Evolutionary conservation across 257 asterid species (phyloP).

Genomic region (Solanum arcanum): DNA sequence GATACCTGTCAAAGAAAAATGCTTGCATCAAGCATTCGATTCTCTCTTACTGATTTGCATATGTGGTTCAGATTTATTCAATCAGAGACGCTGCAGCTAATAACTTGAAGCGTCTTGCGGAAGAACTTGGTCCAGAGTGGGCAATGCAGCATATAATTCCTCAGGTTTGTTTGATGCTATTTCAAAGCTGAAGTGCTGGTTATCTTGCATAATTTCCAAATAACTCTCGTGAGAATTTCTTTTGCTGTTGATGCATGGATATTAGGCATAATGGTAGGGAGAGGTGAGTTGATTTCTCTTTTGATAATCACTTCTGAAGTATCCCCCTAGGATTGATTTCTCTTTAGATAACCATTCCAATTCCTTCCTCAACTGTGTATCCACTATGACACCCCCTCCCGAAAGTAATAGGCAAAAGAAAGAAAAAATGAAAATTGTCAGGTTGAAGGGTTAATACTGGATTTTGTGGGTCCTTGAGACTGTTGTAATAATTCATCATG

Average conservation of each 20-base stretch:
- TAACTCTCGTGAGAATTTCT: background rate
- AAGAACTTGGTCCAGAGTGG: slow-evolving; percentile 53
- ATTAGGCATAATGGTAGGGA: background rate
- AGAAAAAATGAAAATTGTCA: background rate
- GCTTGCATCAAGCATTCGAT: background rate
- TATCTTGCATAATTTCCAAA: background rate
- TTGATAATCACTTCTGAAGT: background rate
- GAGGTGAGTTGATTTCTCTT: background rate
- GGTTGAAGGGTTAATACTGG: background rate
- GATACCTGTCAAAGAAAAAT: background rate
- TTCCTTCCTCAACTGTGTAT: background rate
- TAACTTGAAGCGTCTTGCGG: slow-evolving; percentile 41
- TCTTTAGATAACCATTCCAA: background rate
- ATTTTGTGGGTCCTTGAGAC: background rate
- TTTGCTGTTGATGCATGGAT: background rate
- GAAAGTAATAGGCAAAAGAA: background rate
- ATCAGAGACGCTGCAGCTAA: slow-evolving; percentile 48
- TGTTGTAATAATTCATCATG: background rate
- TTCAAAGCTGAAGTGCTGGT: background rate
- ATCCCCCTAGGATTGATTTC: background rate
- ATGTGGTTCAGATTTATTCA: slow-evolving; percentile 30
- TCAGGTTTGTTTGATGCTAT: slow-evolving; percentile 23
- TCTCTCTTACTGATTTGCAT: background rate
- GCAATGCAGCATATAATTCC: slow-evolving; percentile 56
- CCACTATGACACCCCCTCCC: background rate